Percentiles rank a stretch among this genome's conserved stretches.
Conservation (phyloP, 2,329 filamentous ascomycete species). For the Arthrobotrys sinensis region DNA sequence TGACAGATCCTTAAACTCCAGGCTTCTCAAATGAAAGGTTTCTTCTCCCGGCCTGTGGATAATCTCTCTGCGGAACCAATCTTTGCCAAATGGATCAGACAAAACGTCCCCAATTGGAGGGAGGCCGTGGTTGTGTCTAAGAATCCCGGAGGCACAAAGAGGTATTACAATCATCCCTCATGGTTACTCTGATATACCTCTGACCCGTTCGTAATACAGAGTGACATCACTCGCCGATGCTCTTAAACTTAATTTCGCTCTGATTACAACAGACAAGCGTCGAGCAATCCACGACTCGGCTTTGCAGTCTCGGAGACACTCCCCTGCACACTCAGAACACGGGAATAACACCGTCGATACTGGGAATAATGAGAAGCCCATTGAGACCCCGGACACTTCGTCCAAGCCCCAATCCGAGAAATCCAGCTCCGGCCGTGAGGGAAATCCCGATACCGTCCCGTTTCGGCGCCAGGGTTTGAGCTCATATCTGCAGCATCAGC, state of each 20-base stretch:
- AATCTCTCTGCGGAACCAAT: conserved; percentile 96
- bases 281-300: conserved; percentile 68
- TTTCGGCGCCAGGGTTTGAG: conserved; percentile 60
- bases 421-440: conserved; percentile 12
- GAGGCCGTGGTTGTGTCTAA: conserved; percentile 98
- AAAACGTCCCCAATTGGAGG: conserved; percentile 88
- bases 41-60: conserved; percentile 97
- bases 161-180: conserved; percentile 31
- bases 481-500: conserved; percentile 57
- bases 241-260: conserved; percentile 96
- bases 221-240: conserved; percentile 96
- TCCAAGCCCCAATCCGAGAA: conserved; percentile 54
- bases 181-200: background rate
- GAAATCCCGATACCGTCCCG: conserved; percentile 64
- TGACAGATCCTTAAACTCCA: conserved; percentile 64
- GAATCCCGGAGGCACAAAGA: conserved; percentile 96
- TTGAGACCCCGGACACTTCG: conserved; percentile 27
- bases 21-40: conserved; percentile 98
- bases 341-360: conserved; percentile 66
- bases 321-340: conserved; percentile 63
- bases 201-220: conserved; percentile 66
- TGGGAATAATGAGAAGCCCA: conserved; percentile 37
- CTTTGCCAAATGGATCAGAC: conserved; percentile 93
- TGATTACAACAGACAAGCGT: conserved; percentile 88
- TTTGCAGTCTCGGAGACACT: conserved; percentile 64